Evolutionary conservation across 1,284 basidiomycete species (phyloP).

Genomic region (Austroboletus novae-zelandiae): DNA sequence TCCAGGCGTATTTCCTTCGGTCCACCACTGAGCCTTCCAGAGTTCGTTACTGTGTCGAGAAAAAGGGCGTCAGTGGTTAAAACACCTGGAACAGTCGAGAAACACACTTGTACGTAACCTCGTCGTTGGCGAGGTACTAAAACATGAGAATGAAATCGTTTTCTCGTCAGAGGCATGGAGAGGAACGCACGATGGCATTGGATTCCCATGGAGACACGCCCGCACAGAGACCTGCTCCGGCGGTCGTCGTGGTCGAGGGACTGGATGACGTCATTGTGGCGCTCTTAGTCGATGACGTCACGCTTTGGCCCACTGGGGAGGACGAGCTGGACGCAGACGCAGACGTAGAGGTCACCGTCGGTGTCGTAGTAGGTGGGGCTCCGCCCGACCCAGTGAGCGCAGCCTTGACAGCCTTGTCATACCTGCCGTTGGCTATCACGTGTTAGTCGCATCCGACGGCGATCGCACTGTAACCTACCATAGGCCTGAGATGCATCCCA

Average conservation of each 20-base stretch:
- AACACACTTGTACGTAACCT: constrained; percentile 40
- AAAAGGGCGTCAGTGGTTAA: neutral
- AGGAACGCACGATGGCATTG: constrained; percentile 37
- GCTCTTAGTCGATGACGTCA: constrained; percentile 23
- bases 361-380: neutral
- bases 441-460: neutral
- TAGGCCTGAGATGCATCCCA: constrained; percentile 65
- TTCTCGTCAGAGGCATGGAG: neutral
- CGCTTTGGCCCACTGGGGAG: neutral
- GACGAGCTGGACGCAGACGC: neutral
- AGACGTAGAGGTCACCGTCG: neutral
- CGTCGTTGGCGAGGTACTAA: constrained; percentile 47
- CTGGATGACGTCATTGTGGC: constrained; percentile 20
- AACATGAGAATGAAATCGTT: neutral
- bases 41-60: constrained; percentile 2
- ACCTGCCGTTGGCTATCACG: constrained; percentile 49
- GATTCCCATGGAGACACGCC: constrained; percentile 48
- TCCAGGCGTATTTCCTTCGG: constrained; percentile 6
- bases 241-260: constrained; percentile 20
- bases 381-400: constrained; percentile 37
- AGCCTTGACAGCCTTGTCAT: constrained; percentile 51
- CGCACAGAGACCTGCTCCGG: constrained; percentile 40
- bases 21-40: constrained; percentile 21
- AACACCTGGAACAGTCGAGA: neutral
- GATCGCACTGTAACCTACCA: constrained; percentile 31